These are phyloP conservation scores for Evernia prunastri DNA, from an alignment of 495 filamentous ascomycete genomes.

Conservation along the genomic window DNA sequence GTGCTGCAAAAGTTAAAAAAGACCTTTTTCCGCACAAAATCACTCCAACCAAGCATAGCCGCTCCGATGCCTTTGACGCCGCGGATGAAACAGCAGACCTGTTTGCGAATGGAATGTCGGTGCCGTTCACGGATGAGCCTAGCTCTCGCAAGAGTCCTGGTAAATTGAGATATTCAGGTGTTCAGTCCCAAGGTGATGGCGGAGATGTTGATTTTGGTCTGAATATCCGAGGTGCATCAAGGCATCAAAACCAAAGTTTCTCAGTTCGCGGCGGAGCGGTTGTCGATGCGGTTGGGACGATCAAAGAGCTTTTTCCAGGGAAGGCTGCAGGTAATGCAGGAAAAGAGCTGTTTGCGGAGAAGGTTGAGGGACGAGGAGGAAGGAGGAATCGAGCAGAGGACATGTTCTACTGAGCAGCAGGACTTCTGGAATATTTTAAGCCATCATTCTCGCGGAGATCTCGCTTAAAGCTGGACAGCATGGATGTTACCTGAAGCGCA, in stretches of 20 bases:
- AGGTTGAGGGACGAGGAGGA: constrained; percentile 44
- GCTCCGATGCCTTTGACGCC: constrained; percentile 58
- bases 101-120: constrained; percentile 46
- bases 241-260: constrained; percentile 49
- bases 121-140: constrained; percentile 46
- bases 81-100: constrained; percentile 56
- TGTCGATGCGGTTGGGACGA: constrained; percentile 26
- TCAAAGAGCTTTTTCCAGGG: constrained; percentile 63
- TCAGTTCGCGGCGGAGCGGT: constrained; percentile 57
- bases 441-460: background rate
- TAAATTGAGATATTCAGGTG: constrained; percentile 32
- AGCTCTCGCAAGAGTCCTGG: constrained; percentile 34
- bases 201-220: constrained; percentile 33
- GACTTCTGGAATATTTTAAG: background rate
- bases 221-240: constrained; percentile 57
- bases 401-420: constrained; percentile 39
- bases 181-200: constrained; percentile 14
- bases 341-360: constrained; percentile 64
- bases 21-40: constrained; percentile 65
- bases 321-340: constrained; percentile 56
- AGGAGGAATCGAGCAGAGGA: constrained; percentile 46
- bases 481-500: no score
- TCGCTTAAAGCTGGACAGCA: background rate
- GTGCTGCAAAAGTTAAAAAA: constrained; percentile 46
- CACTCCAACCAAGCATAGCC: constrained; percentile 50